Percentiles rank a stretch among this genome's conserved stretches.
Conservation (phyloP, 129 eudicot species). For the Gnaphalium uliginosum region DNA sequence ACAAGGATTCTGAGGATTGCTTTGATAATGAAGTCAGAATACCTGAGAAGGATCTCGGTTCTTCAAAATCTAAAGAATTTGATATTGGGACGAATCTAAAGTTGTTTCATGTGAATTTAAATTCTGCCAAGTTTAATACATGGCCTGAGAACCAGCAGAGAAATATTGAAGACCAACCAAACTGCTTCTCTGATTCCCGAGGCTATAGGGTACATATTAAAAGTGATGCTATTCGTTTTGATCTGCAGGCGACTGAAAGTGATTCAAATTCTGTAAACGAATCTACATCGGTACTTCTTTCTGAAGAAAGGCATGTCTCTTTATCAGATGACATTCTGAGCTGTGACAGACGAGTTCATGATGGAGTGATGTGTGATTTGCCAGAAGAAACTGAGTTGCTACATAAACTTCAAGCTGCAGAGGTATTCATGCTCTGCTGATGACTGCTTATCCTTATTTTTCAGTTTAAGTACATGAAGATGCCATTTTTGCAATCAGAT, state of each 20-base stretch:
- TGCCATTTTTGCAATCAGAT: slow-evolving; percentile 5
- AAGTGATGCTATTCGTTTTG: slow-evolving; percentile 20
- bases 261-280: slow-evolving; percentile 23
- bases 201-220: slow-evolving; percentile 39
- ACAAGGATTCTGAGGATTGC: slow-evolving; percentile 29
- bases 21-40: slow-evolving; percentile 6
- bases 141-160: slow-evolving; percentile 64
- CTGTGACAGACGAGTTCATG: slow-evolving; percentile 22
- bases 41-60: slow-evolving; percentile 13
- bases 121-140: slow-evolving; percentile 40
- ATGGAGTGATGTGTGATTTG: slow-evolving; percentile 23
- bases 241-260: slow-evolving; percentile 25
- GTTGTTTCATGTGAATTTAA: slow-evolving; percentile 25
- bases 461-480: background rate
- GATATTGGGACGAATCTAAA: slow-evolving; percentile 14
- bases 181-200: slow-evolving; percentile 45
- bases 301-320: slow-evolving; percentile 27
- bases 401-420: slow-evolving; percentile 30
- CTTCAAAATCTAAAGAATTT: slow-evolving; percentile 22
- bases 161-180: slow-evolving; percentile 41
- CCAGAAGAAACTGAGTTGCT: slow-evolving; percentile 32
- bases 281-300: slow-evolving; percentile 19
- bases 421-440: slow-evolving; percentile 48
- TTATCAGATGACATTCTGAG: slow-evolving; percentile 36
- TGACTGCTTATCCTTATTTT: slow-evolving; percentile 9